Evolutionary conservation across 2,329 filamentous ascomycete species (phyloP), one percentile per base, ranked within the genome.

Genomic region (Pseudogymnoascus sp.): DNA sequence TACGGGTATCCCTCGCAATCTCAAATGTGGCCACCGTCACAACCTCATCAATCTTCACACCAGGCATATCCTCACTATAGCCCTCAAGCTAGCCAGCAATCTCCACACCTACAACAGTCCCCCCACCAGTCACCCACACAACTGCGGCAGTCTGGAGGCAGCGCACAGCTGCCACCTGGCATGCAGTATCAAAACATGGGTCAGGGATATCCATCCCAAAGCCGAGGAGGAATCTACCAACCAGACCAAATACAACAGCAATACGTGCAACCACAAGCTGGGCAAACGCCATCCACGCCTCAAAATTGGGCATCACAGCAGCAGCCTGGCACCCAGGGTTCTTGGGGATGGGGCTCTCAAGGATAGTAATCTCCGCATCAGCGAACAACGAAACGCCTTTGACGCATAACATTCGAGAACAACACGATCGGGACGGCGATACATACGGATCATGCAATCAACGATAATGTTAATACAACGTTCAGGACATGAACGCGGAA

Each of bases 171-270:
- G 72, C 83, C 84, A 69, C 80, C 79, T 11, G 78, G 77, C 44
- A 80, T 87, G 77, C 83, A 85, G 63, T 87, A 87, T 70, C 80
- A 84, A n/a, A 81, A 80, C 29, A 86, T 87, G 81, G 78, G 79
- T 35, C 86, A 87, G 69, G 78, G 79, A 37, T 86, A 85, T 69
- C 76, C 80, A 26, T 76, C 77, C n/a, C 77, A 81, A 26, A 77
- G 80, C 6, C 83, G 85, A 68, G 80, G 85, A 68, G 80, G 79
- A 61, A 82, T 87, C 70, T 86, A 86, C 68, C 76, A 82, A 16
- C 76, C 84, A 29, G 86, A 88, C 56, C 84, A 86, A 74, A 86
- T 83, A 1, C 82, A 84, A 3, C 79, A 86, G 61, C 83, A 86
- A 71, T 88, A 88, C 76, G 82, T 91, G 84, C 85, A 88, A 70